Percentiles rank a stretch among this genome's conserved stretches.
These are phyloP conservation scores for Tuber calosporum DNA, from an alignment of 495 filamentous ascomycete genomes.

Conservation along the genomic window DNA sequence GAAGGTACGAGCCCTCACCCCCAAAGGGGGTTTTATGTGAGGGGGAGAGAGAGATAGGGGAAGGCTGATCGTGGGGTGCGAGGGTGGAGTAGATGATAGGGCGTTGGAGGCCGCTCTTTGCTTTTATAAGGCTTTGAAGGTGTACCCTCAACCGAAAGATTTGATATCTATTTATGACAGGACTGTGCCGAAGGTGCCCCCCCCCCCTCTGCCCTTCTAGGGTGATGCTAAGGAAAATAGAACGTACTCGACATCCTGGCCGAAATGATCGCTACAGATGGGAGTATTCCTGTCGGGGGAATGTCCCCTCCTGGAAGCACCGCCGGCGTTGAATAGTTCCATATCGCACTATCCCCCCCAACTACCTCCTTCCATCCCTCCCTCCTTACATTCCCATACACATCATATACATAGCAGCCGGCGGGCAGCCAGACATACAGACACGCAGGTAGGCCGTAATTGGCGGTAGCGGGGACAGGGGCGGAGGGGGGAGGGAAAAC, in stretches of 20 bases:
- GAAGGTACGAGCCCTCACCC: slow-evolving; percentile 51
- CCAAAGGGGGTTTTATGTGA: neutral
- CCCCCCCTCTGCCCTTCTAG: neutral
- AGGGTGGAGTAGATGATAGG: slow-evolving; percentile 50
- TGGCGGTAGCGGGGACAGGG: neutral
- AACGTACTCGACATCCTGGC: slow-evolving; percentile 90
- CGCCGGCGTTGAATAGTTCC: slow-evolving; percentile 35
- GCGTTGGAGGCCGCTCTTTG: slow-evolving; percentile 74
- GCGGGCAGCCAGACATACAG: neutral
- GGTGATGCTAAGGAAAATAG: slow-evolving; percentile 44
- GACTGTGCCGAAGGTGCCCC: slow-evolving; percentile 77
- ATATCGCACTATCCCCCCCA: slow-evolving; percentile 1
- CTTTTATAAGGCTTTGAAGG: slow-evolving; percentile 97
- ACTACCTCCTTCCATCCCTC: neutral
- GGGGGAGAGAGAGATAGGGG: neutral
- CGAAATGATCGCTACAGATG: slow-evolving; percentile 93
- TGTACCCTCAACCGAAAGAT: slow-evolving; percentile 88
- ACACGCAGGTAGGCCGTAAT: neutral
- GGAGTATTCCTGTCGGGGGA: slow-evolving; percentile 57
- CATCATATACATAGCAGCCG: neutral
- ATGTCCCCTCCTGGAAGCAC: slow-evolving; percentile 22
- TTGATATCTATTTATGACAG: slow-evolving; percentile 96
- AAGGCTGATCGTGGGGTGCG: neutral
- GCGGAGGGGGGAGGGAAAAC: neutral
- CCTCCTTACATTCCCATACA: neutral